These are phyloP conservation scores for Ascochyta rabiei DNA, from an alignment of 2,329 filamentous ascomycete genomes.

Conservation along the genomic window DNA sequence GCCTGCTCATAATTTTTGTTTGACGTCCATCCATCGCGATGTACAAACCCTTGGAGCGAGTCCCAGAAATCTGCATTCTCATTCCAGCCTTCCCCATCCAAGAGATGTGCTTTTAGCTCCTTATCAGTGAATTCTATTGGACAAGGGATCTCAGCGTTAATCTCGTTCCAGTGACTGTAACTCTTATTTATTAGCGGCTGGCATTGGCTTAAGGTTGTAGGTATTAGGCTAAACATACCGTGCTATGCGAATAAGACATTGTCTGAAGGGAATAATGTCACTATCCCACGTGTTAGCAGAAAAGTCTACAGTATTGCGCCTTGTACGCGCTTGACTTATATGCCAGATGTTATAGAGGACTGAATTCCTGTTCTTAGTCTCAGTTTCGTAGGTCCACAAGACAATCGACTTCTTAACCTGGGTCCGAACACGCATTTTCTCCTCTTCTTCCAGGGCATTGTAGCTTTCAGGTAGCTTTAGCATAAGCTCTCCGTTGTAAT, in stretches of 20 bases:
- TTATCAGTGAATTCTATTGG: slow-evolving; percentile 34
- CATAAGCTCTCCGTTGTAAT: slow-evolving; percentile 38
- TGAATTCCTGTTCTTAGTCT: slow-evolving; percentile 36
- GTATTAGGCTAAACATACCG: slow-evolving; percentile 30
- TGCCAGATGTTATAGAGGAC: slow-evolving; percentile 32
- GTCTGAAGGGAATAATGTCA: slow-evolving; percentile 40
- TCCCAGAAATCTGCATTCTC: slow-evolving; percentile 46
- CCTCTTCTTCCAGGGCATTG: slow-evolving; percentile 26
- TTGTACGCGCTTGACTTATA: slow-evolving; percentile 30
- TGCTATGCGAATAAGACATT: slow-evolving; percentile 40
- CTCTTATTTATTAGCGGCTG: slow-evolving; percentile 14
- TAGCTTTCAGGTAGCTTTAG: slow-evolving; percentile 33
- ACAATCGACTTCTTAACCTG: slow-evolving; percentile 37
- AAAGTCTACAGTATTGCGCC: slow-evolving; percentile 38
- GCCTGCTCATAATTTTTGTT: slow-evolving; percentile 46
- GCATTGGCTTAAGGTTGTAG: slow-evolving; percentile 17
- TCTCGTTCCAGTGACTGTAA: slow-evolving; percentile 40
- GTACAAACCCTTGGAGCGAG: slow-evolving; percentile 41
- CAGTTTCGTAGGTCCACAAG: slow-evolving; percentile 36
- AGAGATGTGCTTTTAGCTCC: slow-evolving; percentile 24
- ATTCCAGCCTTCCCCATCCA: slow-evolving; percentile 39
- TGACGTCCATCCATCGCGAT: slow-evolving; percentile 48
- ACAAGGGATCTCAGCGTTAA: slow-evolving; percentile 35
- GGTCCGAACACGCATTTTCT: slow-evolving; percentile 30
- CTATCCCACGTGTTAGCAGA: slow-evolving; percentile 40